A percentile compares a stretch with the other conserved stretches of the same genome.
These are phyloP conservation scores for Monilinia polystroma DNA, from an alignment of 2,329 filamentous ascomycete species.

Conservation along the genomic window DNA sequence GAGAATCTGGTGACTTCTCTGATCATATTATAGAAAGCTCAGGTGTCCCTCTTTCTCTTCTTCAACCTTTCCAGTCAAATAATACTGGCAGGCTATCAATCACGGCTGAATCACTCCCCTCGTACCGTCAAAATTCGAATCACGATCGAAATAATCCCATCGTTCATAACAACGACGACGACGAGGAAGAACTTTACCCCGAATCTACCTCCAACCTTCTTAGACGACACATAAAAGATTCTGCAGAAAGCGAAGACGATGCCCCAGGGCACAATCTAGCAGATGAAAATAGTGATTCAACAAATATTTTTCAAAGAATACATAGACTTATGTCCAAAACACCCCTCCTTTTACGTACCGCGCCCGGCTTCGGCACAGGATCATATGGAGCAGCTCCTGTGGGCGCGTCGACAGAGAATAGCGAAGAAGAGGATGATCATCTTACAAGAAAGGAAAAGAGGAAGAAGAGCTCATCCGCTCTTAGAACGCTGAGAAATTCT, in stretches of 20 bases:
- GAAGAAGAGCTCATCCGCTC: conserved; percentile 31
- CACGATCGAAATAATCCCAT: conserved; percentile 8
- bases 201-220: conserved; percentile 36
- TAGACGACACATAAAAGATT: conserved; percentile 30
- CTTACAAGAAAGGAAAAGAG: conserved; percentile 31
- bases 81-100: neutral
- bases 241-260: conserved; percentile 26
- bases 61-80: conserved; percentile 7
- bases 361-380: conserved; percentile 58
- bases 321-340: conserved; percentile 46
- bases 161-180: conserved; percentile 24
- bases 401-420: conserved; percentile 43
- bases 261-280: conserved; percentile 23
- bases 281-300: conserved; percentile 19
- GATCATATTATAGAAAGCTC: conserved; percentile 19
- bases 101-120: neutral
- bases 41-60: conserved; percentile 12
- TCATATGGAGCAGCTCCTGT: conserved; percentile 60
- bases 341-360: conserved; percentile 58
- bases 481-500: conserved; percentile 36
- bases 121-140: neutral
- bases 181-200: conserved; percentile 34
- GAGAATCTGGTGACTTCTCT: conserved; percentile 20
- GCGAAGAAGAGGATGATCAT: conserved; percentile 39
- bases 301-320: conserved; percentile 32